Conservation (phyloP, 371 early-diverging fungal species). For the Capillidium heterosporum region DNA sequence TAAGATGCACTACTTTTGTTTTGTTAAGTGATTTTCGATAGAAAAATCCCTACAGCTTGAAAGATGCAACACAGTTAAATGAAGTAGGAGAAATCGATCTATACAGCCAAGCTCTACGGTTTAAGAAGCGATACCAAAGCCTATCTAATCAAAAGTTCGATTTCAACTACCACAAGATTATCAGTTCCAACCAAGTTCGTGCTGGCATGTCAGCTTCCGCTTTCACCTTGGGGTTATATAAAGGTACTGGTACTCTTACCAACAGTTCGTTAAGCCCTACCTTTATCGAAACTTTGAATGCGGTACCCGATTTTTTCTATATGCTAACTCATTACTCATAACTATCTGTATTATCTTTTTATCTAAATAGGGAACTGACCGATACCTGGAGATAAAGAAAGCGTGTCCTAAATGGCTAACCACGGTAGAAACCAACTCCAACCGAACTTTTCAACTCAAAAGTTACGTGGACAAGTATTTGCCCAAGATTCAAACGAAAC, state of each 20-base stretch:
- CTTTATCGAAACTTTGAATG: slow-evolving; percentile 7
- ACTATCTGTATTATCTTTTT: no score
- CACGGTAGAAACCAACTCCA: not conserved
- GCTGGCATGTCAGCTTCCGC: slow-evolving; percentile 8
- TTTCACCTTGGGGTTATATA: slow-evolving; percentile 9
- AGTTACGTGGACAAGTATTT: not conserved
- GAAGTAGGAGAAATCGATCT: no score
- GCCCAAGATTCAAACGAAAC: not conserved
- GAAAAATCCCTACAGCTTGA: no score
- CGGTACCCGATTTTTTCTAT: no score
- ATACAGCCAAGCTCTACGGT: no score
- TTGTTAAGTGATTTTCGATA: no score
- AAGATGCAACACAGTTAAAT: no score
- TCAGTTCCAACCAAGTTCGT: not conserved
- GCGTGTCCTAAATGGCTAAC: slow-evolving; percentile 11
- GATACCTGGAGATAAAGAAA: slow-evolving; percentile 10
- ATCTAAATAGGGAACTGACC: slow-evolving; percentile 8
- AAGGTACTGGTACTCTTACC: slow-evolving; percentile 5
- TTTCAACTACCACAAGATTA: no score
- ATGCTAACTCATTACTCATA: no score
- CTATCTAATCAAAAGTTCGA: no score
- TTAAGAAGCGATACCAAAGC: no score
- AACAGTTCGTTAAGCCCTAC: slow-evolving; percentile 5
- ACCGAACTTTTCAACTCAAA: slow-evolving; percentile 5
- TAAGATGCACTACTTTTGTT: no score